A percentile compares a stretch with the other conserved stretches of the same genome.
These are phyloP conservation scores for Echeveria elegans DNA, from an alignment of 164 flowering plant genomes.

Conservation along the genomic window DNA sequence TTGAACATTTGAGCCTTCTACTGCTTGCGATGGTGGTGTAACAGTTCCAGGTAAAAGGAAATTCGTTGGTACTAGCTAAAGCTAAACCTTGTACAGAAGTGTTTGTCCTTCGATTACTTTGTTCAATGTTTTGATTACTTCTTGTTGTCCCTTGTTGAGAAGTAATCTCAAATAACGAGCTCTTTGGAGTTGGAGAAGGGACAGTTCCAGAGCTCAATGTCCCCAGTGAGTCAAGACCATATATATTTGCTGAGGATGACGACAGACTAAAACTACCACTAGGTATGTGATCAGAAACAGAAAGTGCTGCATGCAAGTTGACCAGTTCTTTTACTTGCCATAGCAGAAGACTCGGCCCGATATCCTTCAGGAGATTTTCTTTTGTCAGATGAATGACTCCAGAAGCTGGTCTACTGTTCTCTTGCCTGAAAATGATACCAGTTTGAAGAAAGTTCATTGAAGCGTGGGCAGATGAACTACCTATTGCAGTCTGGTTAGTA, in stretches of 20 bases:
- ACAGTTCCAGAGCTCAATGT: background rate
- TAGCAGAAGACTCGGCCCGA: slow-evolving; percentile 44
- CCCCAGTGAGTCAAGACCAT: slow-evolving; percentile 11
- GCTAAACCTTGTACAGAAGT: slow-evolving; percentile 10
- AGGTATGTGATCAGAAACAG: slow-evolving; percentile 20
- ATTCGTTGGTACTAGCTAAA: slow-evolving; percentile 10
- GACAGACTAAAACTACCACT: slow-evolving; percentile 24
- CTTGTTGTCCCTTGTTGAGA: background rate
- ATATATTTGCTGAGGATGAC: slow-evolving; percentile 17
- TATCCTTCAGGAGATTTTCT: slow-evolving; percentile 60
- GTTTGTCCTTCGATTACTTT: too few species aligned
- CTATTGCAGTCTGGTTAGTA: slow-evolving; percentile 20
- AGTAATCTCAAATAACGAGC: background rate
- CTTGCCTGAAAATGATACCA: slow-evolving; percentile 22
- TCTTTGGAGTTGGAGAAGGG: background rate
- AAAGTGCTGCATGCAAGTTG: slow-evolving; percentile 30
- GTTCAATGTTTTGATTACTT: background rate
- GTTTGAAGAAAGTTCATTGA: slow-evolving; percentile 25
- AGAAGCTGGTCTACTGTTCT: slow-evolving; percentile 41
- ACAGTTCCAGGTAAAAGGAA: slow-evolving; percentile 14
- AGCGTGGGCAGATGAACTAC: slow-evolving; percentile 30
- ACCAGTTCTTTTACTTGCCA: slow-evolving; percentile 31
- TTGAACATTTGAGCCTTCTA: background rate
- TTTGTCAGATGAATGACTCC: slow-evolving; percentile 52
- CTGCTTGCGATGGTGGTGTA: background rate